These are phyloP conservation scores for Ustilago tritici DNA, from an alignment of 1,284 basidiomycete species.

Conservation along the genomic window DNA sequence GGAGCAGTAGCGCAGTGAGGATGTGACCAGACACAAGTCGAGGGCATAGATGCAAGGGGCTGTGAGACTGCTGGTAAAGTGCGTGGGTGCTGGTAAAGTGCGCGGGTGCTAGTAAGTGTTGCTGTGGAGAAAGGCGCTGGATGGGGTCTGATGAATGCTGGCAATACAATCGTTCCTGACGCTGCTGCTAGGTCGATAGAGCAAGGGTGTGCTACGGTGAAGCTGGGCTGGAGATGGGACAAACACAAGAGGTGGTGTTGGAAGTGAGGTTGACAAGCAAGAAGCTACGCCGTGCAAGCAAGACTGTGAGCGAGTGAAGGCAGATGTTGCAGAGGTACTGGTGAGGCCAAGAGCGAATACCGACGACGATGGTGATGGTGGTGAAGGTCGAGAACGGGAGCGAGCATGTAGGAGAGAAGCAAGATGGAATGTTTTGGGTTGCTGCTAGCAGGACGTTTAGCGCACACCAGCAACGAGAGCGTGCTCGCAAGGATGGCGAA, in stretches of 20 bases:
- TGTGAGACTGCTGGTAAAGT: neutral
- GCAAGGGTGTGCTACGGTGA: neutral
- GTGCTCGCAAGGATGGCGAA: conserved; percentile 1
- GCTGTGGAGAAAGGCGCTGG: conserved; percentile 1
- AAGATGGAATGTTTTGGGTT: neutral
- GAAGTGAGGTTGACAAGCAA: neutral
- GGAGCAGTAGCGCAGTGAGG: conserved; percentile 10
- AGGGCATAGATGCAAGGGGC: conserved; percentile 20
- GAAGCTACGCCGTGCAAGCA: neutral
- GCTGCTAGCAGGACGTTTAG: neutral
- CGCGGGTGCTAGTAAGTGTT: neutral
- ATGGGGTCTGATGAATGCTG: neutral
- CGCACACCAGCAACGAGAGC: too few relatives aligned
- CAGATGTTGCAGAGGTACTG: neutral
- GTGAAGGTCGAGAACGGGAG: neutral
- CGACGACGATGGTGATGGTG: neutral
- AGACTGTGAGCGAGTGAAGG: neutral
- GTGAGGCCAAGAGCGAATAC: neutral
- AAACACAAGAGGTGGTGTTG: neutral
- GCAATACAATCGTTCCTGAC: conserved; percentile 27
- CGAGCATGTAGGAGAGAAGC: conserved; percentile 6
- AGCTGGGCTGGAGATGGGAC: neutral
- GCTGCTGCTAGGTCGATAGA: conserved; percentile 11
- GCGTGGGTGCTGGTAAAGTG: neutral
- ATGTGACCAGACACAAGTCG: conserved; percentile 5